Percentiles rank a stretch among this genome's conserved stretches.
phyloP scores from a whole-genome alignment of 2,329 filamentous ascomycete species.

The Cladosporium sp. region DNA sequence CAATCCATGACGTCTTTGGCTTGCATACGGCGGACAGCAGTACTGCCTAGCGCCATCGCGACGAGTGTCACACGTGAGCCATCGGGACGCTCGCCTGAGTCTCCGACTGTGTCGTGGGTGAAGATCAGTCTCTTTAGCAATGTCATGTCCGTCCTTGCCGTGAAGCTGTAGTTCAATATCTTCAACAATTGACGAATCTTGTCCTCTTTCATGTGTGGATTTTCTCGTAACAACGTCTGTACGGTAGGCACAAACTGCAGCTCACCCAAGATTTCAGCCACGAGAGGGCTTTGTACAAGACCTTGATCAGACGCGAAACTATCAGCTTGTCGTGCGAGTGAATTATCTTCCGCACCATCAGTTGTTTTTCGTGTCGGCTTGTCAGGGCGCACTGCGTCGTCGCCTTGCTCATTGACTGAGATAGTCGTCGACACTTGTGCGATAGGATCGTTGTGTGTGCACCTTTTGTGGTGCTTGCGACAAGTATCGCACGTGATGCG shows the following conservation, averaged over 20 bases:
- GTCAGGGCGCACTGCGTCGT: neutral
- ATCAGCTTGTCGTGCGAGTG: neutral
- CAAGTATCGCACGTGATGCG: neutral
- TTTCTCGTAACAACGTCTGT: neutral
- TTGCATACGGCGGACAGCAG: slow-evolving; percentile 26
- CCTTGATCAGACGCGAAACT: neutral
- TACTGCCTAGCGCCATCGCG: slow-evolving; percentile 33
- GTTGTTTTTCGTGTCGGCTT: neutral
- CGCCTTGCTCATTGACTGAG: neutral
- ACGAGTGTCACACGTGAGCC: slow-evolving; percentile 28
- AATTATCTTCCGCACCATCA: neutral
- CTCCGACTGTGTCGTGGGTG: slow-evolving; percentile 22
- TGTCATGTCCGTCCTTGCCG: neutral
- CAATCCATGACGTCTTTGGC: slow-evolving; percentile 27
- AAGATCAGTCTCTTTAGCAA: neutral
- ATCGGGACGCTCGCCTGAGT: slow-evolving; percentile 25
- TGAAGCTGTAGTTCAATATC: neutral
- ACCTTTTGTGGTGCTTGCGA: neutral
- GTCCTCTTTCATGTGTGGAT: neutral
- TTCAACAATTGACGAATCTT: neutral
- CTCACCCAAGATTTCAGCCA: neutral
- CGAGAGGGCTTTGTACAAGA: neutral
- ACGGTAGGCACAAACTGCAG: neutral
- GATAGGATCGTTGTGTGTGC: neutral
- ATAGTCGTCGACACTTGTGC: neutral